Conservation (phyloP, 2,329 filamentous ascomycete genomes). For the Penicillium corylophilum region DNA sequence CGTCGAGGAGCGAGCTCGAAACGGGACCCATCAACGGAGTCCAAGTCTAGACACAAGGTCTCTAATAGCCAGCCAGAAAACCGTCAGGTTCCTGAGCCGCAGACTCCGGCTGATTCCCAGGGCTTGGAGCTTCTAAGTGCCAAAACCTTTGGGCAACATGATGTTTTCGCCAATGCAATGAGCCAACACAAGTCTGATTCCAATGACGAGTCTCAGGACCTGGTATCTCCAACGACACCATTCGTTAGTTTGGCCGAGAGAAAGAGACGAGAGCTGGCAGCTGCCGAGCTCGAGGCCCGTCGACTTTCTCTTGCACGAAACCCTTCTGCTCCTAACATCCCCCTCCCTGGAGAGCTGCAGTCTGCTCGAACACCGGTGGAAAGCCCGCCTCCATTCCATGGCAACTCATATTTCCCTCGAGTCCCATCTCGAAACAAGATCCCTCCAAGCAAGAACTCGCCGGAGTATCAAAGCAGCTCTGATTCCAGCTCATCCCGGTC, state of each 20-base stretch:
- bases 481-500: constrained; percentile 46
- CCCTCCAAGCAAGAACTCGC: constrained; percentile 40
- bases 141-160: constrained; percentile 4
- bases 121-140: constrained; percentile 6
- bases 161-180: constrained; percentile 7
- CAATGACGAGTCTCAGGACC: constrained; percentile 21
- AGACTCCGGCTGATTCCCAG: constrained; percentile 5
- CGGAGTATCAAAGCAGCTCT: constrained; percentile 39
- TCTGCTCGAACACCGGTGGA: constrained; percentile 46
- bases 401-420: constrained; percentile 34
- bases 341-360: constrained; percentile 64
- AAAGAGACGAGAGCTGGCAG: constrained; percentile 71
- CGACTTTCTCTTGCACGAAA: constrained; percentile 78
- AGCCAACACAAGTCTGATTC: constrained; percentile 9
- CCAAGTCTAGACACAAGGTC: constrained; percentile 42
- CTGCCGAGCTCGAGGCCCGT: constrained; percentile 83
- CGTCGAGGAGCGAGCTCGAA: constrained; percentile 44
- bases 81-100: constrained; percentile 29
- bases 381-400: constrained; percentile 39
- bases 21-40: constrained; percentile 51
- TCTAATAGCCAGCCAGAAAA: constrained; percentile 35
- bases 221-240: constrained; percentile 22
- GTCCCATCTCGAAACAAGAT: constrained; percentile 30
- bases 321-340: constrained; percentile 75
- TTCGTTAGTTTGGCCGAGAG: constrained; percentile 56